Evolutionary conservation across 1,284 basidiomycete genomes (phyloP).

Genomic region (Ceratobasidium sp.): DNA sequence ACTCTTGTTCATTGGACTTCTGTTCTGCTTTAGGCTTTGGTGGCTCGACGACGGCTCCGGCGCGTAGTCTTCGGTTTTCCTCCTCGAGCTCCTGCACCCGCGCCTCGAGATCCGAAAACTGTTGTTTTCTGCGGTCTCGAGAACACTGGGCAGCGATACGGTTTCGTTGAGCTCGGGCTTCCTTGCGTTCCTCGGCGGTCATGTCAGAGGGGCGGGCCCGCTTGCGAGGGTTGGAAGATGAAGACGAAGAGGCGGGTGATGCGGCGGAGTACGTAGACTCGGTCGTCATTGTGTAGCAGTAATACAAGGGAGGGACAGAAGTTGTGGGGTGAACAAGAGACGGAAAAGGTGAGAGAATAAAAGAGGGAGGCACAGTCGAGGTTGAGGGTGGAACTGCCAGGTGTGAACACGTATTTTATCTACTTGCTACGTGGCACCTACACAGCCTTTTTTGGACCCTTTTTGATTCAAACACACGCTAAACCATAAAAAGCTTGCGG

Average conservation of each 20-base stretch:
- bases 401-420: conserved; percentile 21
- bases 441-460: no score
- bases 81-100: conserved; percentile 57
- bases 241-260: conserved; percentile 48
- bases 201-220: conserved; percentile 64
- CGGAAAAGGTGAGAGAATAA: conserved; percentile 33
- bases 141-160: conserved; percentile 84
- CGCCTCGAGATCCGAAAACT: conserved; percentile 61
- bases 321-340: conserved; percentile 20
- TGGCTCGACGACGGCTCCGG: conserved; percentile 48
- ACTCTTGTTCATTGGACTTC: conserved; percentile 50
- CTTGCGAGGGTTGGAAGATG: conserved; percentile 62
- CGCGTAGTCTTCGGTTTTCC: conserved; percentile 56
- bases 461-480: no score
- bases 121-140: conserved; percentile 77
- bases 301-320: conserved; percentile 8
- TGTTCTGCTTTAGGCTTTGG: conserved; percentile 29
- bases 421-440: conserved; percentile 38
- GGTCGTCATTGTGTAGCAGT: conserved; percentile 14
- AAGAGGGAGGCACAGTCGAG: conserved; percentile 25
- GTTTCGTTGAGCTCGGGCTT: conserved; percentile 80
- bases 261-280: conserved; percentile 21
- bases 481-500: no score
- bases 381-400: conserved; percentile 2
- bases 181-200: conserved; percentile 73